Base-by-base conservation (phyloP, 1,284 basidiomycete species). In the Blastosporella zonata region DNA sequence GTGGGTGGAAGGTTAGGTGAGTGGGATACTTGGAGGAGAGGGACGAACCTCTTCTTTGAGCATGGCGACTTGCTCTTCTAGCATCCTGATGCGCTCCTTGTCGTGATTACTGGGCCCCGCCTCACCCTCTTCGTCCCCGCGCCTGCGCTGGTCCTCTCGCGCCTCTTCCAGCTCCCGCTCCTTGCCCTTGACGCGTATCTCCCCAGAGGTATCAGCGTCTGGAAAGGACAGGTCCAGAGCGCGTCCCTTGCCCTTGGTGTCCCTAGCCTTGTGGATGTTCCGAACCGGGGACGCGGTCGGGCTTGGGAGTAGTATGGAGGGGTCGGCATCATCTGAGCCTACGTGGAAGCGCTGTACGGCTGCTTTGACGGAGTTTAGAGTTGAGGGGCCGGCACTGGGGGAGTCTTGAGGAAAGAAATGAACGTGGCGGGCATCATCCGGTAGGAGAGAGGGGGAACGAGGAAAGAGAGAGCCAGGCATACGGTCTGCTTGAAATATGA, bases 401-500 rank as follows among this genome's bases (percentile, higher is more conserved):
- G n/a, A 55, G 36, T 47, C 47, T 23, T 48, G 46, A n/a, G n/a
- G n/a, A n/a, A n/a, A n/a, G 52, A 77, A 75, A 39, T 67, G 66
- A 31, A 77, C 70, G 50, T 67, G 71, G 18, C 67, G 66, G 25
- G 57, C 62, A 7, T 62, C 59, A 7, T 78, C 74, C 1, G 82
- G 81, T 28, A 79, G 66, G 10, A 82, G 67, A 15, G 87, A 87
- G 0, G 79, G 73, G 0, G 87, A 86, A 4, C 84, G 80, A 6
- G 85, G 79, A 59, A 81, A 87, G 6, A 90, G 74, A 1, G 87
- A 78, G 8, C 87, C 87, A n/a, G 87, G 87, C 87, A 90, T 90
- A 1, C 80, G n/a, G n/a, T n/a, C n/a, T n/a, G n/a, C n/a, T n/a
- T 84, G 1, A 75, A 59, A 1, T 78, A 78, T 42, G 22, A 42